Conservation (phyloP, 768 basidiomycete genomes). For the Fibroporia radiculosa region DNA sequence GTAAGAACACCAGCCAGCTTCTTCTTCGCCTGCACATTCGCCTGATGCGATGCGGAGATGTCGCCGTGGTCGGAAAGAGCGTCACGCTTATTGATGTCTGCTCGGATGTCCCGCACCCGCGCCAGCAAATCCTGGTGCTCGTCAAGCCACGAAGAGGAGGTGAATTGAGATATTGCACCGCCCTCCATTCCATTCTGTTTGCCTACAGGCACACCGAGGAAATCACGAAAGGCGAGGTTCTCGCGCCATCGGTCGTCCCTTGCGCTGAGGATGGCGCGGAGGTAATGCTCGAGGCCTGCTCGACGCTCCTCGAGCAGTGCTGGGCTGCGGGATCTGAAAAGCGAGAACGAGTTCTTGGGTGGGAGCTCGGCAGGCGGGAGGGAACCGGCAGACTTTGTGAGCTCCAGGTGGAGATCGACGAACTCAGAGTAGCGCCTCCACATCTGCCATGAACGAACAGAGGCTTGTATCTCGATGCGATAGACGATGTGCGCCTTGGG, state of each 20-base stretch:
- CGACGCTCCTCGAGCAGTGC: slow-evolving; percentile 72
- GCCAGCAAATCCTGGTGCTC: slow-evolving; percentile 77
- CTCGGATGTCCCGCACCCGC: slow-evolving; percentile 72
- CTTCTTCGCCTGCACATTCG: slow-evolving; percentile 81
- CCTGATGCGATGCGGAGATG: slow-evolving; percentile 62
- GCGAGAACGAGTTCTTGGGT: slow-evolving; percentile 71
- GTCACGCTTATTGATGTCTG: slow-evolving; percentile 83
- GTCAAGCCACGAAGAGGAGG: slow-evolving; percentile 79
- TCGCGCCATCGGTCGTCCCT: slow-evolving; percentile 84
- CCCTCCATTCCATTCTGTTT: slow-evolving; percentile 32
- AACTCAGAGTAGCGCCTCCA: slow-evolving; percentile 96
- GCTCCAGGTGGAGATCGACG: slow-evolving; percentile 74
- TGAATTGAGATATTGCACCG: slow-evolving; percentile 42
- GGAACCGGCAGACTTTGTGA: slow-evolving; percentile 72
- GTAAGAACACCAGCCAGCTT: slow-evolving; percentile 71
- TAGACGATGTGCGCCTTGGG: slow-evolving; percentile 82
- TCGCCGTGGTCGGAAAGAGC: slow-evolving; percentile 73
- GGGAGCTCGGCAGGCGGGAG: slow-evolving; percentile 77
- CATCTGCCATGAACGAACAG: slow-evolving; percentile 90
- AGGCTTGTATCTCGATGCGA: slow-evolving; percentile 76
- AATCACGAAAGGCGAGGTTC: slow-evolving; percentile 70
- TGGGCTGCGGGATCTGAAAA: slow-evolving; percentile 53
- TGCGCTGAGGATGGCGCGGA: slow-evolving; percentile 76
- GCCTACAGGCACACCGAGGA: slow-evolving; percentile 76
- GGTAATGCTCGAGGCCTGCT: slow-evolving; percentile 70